phyloP scores from a whole-genome alignment of 1,284 basidiomycete species.

The Fistulina hepatica region DNA sequence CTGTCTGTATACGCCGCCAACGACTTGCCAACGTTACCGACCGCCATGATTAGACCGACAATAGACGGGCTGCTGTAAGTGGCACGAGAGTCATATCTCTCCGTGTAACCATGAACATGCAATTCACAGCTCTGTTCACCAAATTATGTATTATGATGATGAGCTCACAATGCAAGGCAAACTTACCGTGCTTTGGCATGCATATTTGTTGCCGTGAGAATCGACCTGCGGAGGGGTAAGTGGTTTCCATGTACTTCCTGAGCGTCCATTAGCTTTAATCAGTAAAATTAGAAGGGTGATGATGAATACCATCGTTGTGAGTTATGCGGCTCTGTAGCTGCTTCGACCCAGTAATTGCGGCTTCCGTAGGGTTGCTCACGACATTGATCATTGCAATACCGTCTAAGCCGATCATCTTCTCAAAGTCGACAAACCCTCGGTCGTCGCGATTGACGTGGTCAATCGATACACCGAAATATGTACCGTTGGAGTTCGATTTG shows the following conservation, averaged over 20 bases:
- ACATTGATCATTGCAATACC: constrained; percentile 92
- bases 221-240: constrained; percentile 69
- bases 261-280: too few species aligned
- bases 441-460: constrained; percentile 87
- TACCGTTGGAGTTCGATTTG: constrained; percentile 96
- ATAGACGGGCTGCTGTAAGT: constrained; percentile 90
- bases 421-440: constrained; percentile 89
- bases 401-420: constrained; percentile 94
- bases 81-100: constrained; percentile 79
- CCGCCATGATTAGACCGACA: constrained; percentile 88
- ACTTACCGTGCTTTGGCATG: constrained; percentile 62
- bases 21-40: constrained; percentile 90
- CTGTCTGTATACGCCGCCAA: constrained; percentile 78
- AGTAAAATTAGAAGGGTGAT: constrained; percentile 1
- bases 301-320: constrained; percentile 84
- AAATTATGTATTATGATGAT: neutral
- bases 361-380: constrained; percentile 74
- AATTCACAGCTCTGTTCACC: constrained; percentile 65
- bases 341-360: constrained; percentile 66
- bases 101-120: constrained; percentile 94
- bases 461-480: constrained; percentile 82
- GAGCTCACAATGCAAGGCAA: neutral
- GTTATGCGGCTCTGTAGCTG: constrained; percentile 81
- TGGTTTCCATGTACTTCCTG: constrained; percentile 81
- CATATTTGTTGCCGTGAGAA: constrained; percentile 67